Conservation (phyloP, 345 rosid genomes). For the Carallia brachiata region DNA sequence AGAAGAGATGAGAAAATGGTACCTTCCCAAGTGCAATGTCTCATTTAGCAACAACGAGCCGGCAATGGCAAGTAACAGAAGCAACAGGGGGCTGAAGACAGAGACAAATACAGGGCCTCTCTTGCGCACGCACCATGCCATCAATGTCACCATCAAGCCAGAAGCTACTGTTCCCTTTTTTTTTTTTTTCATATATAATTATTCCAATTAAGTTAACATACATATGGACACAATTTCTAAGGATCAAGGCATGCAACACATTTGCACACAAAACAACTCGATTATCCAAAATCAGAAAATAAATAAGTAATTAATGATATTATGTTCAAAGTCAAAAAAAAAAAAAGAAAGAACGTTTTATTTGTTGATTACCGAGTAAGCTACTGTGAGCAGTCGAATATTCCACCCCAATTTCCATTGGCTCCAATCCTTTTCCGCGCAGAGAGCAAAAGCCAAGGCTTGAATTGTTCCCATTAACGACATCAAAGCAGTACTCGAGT, state of each 20-base stretch:
- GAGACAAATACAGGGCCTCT: conserved; percentile 50
- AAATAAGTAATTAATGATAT: too few species aligned
- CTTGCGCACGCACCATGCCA: conserved; percentile 38
- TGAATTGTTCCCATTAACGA: conserved; percentile 42
- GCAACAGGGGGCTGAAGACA: conserved; percentile 38
- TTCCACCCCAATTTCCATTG: conserved; percentile 66
- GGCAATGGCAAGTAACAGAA: conserved; percentile 43
- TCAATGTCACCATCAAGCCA: conserved; percentile 29
- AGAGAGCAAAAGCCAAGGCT: conserved; percentile 31
- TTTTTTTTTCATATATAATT: too few species aligned
- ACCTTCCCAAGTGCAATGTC: conserved; percentile 37
- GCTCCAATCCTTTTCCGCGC: conserved; percentile 39
- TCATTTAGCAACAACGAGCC: conserved; percentile 42
- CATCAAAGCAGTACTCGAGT: conserved; percentile 49
- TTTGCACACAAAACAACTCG: not conserved
- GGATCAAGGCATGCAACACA: not conserved
- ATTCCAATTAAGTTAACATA: too few species aligned
- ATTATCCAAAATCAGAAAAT: not conserved
- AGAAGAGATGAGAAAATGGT: not conserved
- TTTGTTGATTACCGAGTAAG: conserved; percentile 30
- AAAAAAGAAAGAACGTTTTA: too few species aligned
- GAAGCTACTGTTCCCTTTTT: conserved; percentile 31
- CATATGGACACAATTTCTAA: not conserved
- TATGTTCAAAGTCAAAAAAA: not conserved
- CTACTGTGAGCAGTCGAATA: conserved; percentile 40